Percentiles rank a stretch among this genome's conserved stretches.
phyloP scores from a whole-genome alignment of 2,329 filamentous ascomycete genomes.

The Phialocephala subalpina region DNA sequence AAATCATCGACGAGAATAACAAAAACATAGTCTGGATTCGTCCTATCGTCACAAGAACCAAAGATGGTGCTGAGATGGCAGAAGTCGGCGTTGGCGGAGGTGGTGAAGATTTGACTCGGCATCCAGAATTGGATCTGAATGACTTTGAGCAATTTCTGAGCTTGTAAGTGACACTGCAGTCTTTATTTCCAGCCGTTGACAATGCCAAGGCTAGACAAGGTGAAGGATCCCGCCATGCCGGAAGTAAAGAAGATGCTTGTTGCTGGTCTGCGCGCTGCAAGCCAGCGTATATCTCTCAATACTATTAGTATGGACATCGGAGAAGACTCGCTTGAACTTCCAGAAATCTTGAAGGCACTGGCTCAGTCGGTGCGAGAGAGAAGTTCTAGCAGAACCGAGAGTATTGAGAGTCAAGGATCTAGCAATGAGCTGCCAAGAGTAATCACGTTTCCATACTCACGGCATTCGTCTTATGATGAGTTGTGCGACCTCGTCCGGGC shows the following conservation, averaged over 20 bases:
- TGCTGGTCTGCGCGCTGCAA: constrained; percentile 32
- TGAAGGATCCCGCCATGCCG: constrained; percentile 46
- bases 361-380: constrained; percentile 29
- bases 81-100: constrained; percentile 85
- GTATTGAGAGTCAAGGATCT: background rate
- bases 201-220: constrained; percentile 30
- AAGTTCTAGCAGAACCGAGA: background rate
- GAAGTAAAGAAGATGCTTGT: constrained; percentile 38
- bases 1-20: constrained; percentile 57
- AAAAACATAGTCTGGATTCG: constrained; percentile 69
- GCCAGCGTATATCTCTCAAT: constrained; percentile 38
- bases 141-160: constrained; percentile 60
- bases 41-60: constrained; percentile 75
- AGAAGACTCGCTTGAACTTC: constrained; percentile 33
- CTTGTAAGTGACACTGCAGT: constrained; percentile 50
- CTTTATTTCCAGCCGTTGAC: constrained; percentile 13
- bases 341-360: constrained; percentile 38
- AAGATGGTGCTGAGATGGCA: constrained; percentile 67
- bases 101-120: constrained; percentile 74
- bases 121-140: constrained; percentile 69
- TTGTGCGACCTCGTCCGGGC: constrained; percentile 73
- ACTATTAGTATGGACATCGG: constrained; percentile 31
- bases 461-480: constrained; percentile 88
- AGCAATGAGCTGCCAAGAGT: constrained; percentile 30
- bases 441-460: constrained; percentile 81